phyloP scores from a whole-genome alignment of 2,329 filamentous ascomycete species.

The Hymenoscyphus albidus region DNA sequence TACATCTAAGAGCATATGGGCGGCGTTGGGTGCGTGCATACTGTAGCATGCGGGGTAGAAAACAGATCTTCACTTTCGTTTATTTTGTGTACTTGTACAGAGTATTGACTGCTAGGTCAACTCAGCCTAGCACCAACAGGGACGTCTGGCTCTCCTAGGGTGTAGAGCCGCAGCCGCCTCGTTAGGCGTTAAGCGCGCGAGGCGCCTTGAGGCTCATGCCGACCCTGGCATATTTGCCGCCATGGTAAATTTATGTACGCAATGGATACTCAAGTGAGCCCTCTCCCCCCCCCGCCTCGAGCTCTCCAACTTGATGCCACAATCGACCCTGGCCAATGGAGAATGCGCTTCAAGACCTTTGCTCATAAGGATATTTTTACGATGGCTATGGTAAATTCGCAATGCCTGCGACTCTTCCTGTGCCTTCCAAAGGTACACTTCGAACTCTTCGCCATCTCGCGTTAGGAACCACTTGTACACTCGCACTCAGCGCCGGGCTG shows the following conservation, averaged over 20 bases:
- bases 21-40: slow-evolving; percentile 28
- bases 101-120: too few relatives aligned
- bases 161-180: too few relatives aligned
- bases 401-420: slow-evolving; percentile 41
- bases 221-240: too few relatives aligned
- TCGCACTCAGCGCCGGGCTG: slow-evolving; percentile 40
- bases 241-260: too few relatives aligned
- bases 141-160: too few relatives aligned
- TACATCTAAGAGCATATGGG: slow-evolving; percentile 30
- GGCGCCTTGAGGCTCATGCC: too few relatives aligned
- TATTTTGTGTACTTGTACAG: neutral
- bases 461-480: slow-evolving; percentile 54
- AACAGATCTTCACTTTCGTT: slow-evolving; percentile 32
- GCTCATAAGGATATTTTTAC: neutral
- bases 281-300: too few relatives aligned
- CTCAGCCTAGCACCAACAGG: too few relatives aligned
- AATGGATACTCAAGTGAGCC: too few relatives aligned
- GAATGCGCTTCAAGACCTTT: neutral
- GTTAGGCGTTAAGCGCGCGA: too few relatives aligned
- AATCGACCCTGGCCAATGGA: neutral
- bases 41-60: slow-evolving; percentile 22
- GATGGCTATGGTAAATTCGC: slow-evolving; percentile 23
- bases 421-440: slow-evolving; percentile 53
- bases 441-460: slow-evolving; percentile 53
- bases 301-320: too few relatives aligned